phyloP scores from a whole-genome alignment of 1,284 basidiomycete species.

The Ustilago shanxiensis region DNA sequence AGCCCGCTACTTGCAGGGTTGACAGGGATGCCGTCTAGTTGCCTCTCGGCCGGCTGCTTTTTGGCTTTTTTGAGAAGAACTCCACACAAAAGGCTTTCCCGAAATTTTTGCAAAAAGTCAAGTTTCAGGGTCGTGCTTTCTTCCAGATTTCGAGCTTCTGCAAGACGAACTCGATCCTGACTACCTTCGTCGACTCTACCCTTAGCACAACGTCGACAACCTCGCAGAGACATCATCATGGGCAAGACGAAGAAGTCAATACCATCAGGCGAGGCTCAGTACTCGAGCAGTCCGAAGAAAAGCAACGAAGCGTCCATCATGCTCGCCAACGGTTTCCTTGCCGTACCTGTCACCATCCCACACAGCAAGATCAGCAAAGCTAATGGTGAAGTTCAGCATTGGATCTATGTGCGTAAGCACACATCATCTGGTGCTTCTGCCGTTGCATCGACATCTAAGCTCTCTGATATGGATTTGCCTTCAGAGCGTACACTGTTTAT shows the following conservation, averaged over 20 bases:
- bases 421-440: not conserved
- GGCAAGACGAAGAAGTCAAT: conserved; percentile 9
- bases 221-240: conserved; percentile 5
- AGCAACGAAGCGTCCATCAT: conserved; percentile 7
- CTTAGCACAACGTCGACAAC: not conserved
- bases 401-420: conserved; percentile 46
- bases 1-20: too few relatives aligned
- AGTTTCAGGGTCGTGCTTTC: conserved; percentile 5
- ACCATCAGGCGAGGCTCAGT: not conserved
- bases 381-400: conserved; percentile 15
- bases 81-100: not conserved
- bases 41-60: not conserved
- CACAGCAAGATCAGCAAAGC: not conserved
- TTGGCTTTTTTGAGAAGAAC: not conserved
- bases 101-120: conserved; percentile 1
- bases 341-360: conserved; percentile 27
- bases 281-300: not conserved
- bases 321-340: conserved; percentile 36
- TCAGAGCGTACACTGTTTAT: conserved; percentile 63
- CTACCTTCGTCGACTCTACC: not conserved
- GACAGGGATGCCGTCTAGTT: not conserved
- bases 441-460: conserved; percentile 16
- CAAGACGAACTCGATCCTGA: not conserved
- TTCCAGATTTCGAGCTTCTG: too few relatives aligned
- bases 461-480: conserved; percentile 19